Conservation (phyloP, 208 protist species). For the Trypanosoma melophagium region DNA sequence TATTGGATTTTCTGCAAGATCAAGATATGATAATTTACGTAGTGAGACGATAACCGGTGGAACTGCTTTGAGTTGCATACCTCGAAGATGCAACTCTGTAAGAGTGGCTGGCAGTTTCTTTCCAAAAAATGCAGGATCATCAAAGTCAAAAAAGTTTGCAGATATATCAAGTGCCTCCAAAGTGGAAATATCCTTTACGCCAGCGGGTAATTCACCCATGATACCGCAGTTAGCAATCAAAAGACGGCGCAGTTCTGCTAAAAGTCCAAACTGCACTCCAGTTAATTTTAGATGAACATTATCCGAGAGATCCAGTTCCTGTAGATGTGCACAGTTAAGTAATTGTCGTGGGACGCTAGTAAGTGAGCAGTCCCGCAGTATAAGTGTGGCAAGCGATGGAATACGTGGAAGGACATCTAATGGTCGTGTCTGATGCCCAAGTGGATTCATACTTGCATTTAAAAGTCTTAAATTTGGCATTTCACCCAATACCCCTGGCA, state of each 20-base stretch:
- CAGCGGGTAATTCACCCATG: conserved; percentile 51
- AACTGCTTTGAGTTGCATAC: conserved; percentile 61
- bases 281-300: conserved; percentile 58
- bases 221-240: conserved; percentile 70
- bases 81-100: conserved; percentile 65
- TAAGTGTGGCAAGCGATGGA: conserved; percentile 42
- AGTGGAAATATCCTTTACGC: conserved; percentile 44
- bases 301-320: conserved; percentile 78
- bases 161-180: conserved; percentile 79
- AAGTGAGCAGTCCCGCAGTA: conserved; percentile 57
- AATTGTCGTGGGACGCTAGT: conserved; percentile 46
- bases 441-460: conserved; percentile 70
- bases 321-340: conserved; percentile 42
- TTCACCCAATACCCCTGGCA: conserved; percentile 59
- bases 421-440: conserved; percentile 35
- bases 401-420: conserved; percentile 60
- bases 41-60: conserved; percentile 69
- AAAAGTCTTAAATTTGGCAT: conserved; percentile 58
- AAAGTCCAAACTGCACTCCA: conserved; percentile 39
- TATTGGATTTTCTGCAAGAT: conserved; percentile 79
- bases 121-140: conserved; percentile 72
- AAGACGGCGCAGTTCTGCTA: conserved; percentile 49
- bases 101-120: conserved; percentile 50
- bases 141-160: conserved; percentile 66
- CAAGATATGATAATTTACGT: conserved; percentile 52